A percentile compares a stretch with the other conserved stretches of the same genome.
Evolutionary conservation across 1,139 yeast genomes (phyloP).

Genomic region (Hemisphaericaspora xylofermentans): DNA sequence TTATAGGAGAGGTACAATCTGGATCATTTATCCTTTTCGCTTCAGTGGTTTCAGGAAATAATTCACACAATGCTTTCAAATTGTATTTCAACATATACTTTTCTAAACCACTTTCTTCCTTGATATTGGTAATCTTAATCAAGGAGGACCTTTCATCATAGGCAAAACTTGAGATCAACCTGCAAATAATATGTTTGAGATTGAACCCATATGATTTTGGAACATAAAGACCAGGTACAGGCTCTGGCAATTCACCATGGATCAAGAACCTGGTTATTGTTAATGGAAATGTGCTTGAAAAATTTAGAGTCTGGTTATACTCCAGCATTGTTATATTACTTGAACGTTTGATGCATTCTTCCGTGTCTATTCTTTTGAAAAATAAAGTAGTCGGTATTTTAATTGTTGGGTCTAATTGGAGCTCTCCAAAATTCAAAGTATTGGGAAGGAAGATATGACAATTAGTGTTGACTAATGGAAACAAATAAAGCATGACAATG

Average conservation of each 20-base stretch:
- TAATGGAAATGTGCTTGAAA: not conserved
- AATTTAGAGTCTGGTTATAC: not conserved
- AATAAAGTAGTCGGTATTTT: not conserved
- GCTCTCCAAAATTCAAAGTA: slow-evolving; percentile 25
- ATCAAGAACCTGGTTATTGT: not conserved
- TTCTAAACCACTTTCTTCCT: slow-evolving; percentile 11
- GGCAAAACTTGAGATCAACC: slow-evolving; percentile 6
- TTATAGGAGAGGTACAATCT: not conserved
- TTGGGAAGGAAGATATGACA: slow-evolving; percentile 21
- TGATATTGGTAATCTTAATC: slow-evolving; percentile 8
- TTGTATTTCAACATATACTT: slow-evolving; percentile 13
- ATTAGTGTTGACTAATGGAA: slow-evolving; percentile 23
- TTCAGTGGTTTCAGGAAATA: slow-evolving; percentile 10
- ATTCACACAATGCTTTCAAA: slow-evolving; percentile 4
- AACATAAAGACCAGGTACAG: not conserved
- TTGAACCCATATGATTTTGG: slow-evolving; percentile 6
- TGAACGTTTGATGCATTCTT: not conserved
- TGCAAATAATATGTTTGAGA: slow-evolving; percentile 9
- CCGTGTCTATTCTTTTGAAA: not conserved
- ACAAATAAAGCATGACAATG: slow-evolving; percentile 24
- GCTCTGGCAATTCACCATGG: not conserved
- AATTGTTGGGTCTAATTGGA: slow-evolving; percentile 4
- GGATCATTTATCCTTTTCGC: slow-evolving; percentile 3
- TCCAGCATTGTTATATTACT: not conserved
- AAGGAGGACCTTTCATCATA: not conserved